Evolutionary conservation across 306 rosid species (phyloP).

Genomic region (Gynostemma pentaphyllum): DNA sequence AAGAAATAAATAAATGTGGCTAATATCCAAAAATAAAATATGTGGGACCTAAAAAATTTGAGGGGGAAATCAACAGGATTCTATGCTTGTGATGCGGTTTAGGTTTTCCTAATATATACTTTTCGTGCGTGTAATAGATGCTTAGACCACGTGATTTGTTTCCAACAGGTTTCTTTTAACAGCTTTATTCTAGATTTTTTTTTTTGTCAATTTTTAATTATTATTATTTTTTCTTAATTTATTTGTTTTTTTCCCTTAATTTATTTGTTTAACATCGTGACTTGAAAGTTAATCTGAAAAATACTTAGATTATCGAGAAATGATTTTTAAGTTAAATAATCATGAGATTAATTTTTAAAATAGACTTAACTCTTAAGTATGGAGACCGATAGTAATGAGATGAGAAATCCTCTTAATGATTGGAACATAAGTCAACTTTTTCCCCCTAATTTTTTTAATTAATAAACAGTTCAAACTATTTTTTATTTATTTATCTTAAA

Average conservation of each 20-base stretch:
- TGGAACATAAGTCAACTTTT: too few relatives aligned
- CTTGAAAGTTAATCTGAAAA: not conserved
- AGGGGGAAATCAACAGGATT: not conserved
- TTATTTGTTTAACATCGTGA: not conserved
- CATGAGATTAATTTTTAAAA: not conserved
- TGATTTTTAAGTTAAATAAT: not conserved
- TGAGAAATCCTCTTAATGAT: too few relatives aligned
- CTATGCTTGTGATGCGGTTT: slow-evolving; percentile 7
- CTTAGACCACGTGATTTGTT: slow-evolving; percentile 3
- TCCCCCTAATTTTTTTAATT: too few relatives aligned
- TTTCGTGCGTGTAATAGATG: slow-evolving; percentile 2
- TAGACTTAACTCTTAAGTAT: too few relatives aligned
- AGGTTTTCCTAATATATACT: not conserved
- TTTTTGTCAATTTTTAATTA: not conserved
- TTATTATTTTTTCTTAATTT: not conserved
- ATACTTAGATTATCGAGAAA: not conserved
- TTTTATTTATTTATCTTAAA: too few relatives aligned
- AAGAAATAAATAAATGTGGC: not conserved
- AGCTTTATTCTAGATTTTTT: not conserved
- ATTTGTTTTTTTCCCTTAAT: not conserved
- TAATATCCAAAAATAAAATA: not conserved
- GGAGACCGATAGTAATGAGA: too few relatives aligned
- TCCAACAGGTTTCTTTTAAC: not conserved
- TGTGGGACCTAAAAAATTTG: not conserved
- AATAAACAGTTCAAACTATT: too few relatives aligned